Base-by-base conservation (phyloP, 2,329 filamentous ascomycete genomes). In the Fusarium hainanense region DNA sequence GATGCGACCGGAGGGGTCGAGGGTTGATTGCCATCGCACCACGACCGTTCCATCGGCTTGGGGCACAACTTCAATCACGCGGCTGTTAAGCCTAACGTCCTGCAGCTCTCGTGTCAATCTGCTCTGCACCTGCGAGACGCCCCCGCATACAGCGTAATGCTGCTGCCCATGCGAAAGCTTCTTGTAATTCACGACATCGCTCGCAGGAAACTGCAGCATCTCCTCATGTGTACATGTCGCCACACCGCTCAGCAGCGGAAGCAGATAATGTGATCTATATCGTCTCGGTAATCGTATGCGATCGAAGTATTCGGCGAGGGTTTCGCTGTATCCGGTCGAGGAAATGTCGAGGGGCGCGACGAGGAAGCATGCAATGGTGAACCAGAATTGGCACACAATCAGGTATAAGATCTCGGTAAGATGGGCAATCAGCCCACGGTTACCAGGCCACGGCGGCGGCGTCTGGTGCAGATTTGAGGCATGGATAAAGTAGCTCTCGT, bases 181-280 rank as follows among this genome's bases (percentile, higher is more conserved):
- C 70, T 86, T 85, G 73, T 88, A 88, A 14, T 80, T 81, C 23
- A 84, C 79, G 7, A 88, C 59, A 56, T 89, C 87, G 46, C 79
- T 82, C 2, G 87, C 87, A 0, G 87, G 87, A 27, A 87, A 88
- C 0, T 76, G 74, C 2, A 88, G 76, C 4, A 88, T 74, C 30
- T 82, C 80, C 3, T 79, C 76, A 56, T 88, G 87, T 0, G 85
- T 81, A 69, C 86, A 89, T 2, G 86, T 89, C 6, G 83, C 82
- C 9, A 88, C 84, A 61, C 82, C 82, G 51, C 85, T 84, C 41
- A 89, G 80, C 7, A 88, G 77, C 0, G 87, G 87, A 0, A 89
- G 76, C 10, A 89, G 73, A 69, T 89, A 89, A 34, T 82, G 80
- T 4, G 77, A 75, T 6, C 79, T 71, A 58, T 86, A 88, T 28